Base-by-base conservation (phyloP, 352 stramenopile genomes). In the Phytopythium chamaehyphon region DNA sequence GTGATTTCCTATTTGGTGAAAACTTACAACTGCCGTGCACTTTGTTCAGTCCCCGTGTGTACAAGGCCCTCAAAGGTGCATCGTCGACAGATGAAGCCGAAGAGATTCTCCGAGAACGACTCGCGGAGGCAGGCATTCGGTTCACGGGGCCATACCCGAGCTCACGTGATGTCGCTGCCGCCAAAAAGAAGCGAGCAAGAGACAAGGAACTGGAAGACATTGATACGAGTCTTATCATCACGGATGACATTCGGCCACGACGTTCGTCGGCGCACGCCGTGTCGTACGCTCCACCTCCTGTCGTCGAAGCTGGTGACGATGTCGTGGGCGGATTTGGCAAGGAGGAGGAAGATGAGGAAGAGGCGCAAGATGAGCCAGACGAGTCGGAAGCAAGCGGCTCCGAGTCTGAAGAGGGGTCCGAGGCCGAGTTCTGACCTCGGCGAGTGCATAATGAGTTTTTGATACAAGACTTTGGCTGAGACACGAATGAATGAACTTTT, bases 181-280 rank as follows among this genome's bases (percentile, higher is more conserved):
- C 78, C 22, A 90, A 87, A 66, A 75, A 59, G 53, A 93, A 90
- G 59, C 66, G 70, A 10, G 73, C 73, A 6, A 66, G 86, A 23
- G 79, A 83, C 19, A 76, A 77, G 39, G 84, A 94, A 39, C 53
- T 93, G 26, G 84, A 94, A 43, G 84, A 83, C 12, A 94, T 94
- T 10, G 84, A 94, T 57, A 84, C 80, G 2, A 88, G 68, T 21
- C 55, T 89, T 14, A 94, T 94, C 57, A 88, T 93, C 51, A 59
- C 55, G 23, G 28, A n/a, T n/a, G n/a, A 47, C 40, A 50, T 53
- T 15, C 55, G 71, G 21, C 59, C 66, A 12, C 71, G 68, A 38
- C 66, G 66, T 38, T 61, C 51, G 47, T 31, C 42, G 22, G 35
- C 38, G 14, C 44, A 64, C 40, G 50, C n/a, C n/a, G 55, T 73